Evolutionary conservation across 306 rosid genomes (phyloP), one percentile per base, ranked within the genome.

Genomic region (Prunus padus): DNA sequence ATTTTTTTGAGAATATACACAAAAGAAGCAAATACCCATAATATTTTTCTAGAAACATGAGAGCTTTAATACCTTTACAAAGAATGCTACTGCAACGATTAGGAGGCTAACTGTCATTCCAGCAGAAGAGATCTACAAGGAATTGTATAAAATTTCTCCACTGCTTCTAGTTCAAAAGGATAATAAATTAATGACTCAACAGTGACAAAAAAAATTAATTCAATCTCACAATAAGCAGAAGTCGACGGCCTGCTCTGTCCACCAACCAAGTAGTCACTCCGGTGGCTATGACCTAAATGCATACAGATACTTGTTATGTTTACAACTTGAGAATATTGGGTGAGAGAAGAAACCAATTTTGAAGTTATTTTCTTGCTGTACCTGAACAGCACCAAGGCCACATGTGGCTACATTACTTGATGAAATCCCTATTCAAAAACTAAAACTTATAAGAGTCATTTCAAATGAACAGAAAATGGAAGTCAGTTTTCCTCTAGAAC

Each of bases 301-400:
- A 87, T 72, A 42, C 73, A 79, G 54, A 67, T 50, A 25, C 20
- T 61, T 77, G 40, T 85, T 77, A 59, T 77, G 73, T 18, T 76
- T 50, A 78, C 67, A 70, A 76, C 61, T 57, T 69, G 76, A 80
- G 68, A 83, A 75, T 59, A 70, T 64, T 63, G 44, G 45, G 68
- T 42, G 72, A 40, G 42, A 33, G 63, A 28, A 47, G 45, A 84
- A 69, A 47, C 20, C 19, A 65, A 75, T 15, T 7, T 50, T 23
- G 44, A 59, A 37, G 59, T 77, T 72, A 56, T 26, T 37, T 74
- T 72, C 71, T 47, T 77, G 72, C 73, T 74, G 68, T 87, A 95
- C 97, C 99, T 92, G 99, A 83, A 92, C 73, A 73, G 89, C 97
- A 63, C 99, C 99, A 79, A 95, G 84, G 81, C 96, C 97, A 75